These are phyloP conservation scores for Septoria linicola DNA, from an alignment of 2,329 filamentous ascomycete genomes.

Conservation along the genomic window DNA sequence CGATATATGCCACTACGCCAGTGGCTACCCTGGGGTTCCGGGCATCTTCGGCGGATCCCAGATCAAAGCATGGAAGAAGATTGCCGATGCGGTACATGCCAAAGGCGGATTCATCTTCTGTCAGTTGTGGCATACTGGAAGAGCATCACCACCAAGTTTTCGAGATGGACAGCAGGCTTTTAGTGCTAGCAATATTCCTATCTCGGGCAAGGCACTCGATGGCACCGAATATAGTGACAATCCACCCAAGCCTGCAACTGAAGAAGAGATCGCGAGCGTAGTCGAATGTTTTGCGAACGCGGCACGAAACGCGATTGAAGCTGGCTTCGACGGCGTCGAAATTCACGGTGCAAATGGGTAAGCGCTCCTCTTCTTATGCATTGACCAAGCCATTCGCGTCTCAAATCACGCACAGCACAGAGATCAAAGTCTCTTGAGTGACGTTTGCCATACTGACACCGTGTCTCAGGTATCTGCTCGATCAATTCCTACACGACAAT, in stretches of 20 bases:
- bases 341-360: slow-evolving; percentile 35
- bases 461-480: slow-evolving; percentile 53
- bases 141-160: slow-evolving; percentile 37
- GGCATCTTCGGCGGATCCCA: slow-evolving; percentile 59
- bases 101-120: slow-evolving; percentile 62
- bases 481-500: slow-evolving; percentile 62
- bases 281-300: slow-evolving; percentile 40
- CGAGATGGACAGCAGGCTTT: slow-evolving; percentile 27
- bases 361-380: too few species aligned
- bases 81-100: slow-evolving; percentile 63
- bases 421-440: too few species aligned
- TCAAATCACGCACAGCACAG: too few species aligned
- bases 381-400: slow-evolving; percentile 19
- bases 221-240: slow-evolving; percentile 39
- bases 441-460: too few species aligned
- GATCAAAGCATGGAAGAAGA: slow-evolving; percentile 57
- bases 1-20: slow-evolving; percentile 45
- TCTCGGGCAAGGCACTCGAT: slow-evolving; percentile 30
- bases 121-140: slow-evolving; percentile 62
- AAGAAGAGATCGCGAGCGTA: slow-evolving; percentile 39
- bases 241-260: slow-evolving; percentile 39
- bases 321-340: slow-evolving; percentile 61
- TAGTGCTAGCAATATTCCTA: slow-evolving; percentile 37
- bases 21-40: slow-evolving; percentile 53
- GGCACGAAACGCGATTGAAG: slow-evolving; percentile 45